Conservation (phyloP, 106 monocot species). For the Allium fistulosum region DNA sequence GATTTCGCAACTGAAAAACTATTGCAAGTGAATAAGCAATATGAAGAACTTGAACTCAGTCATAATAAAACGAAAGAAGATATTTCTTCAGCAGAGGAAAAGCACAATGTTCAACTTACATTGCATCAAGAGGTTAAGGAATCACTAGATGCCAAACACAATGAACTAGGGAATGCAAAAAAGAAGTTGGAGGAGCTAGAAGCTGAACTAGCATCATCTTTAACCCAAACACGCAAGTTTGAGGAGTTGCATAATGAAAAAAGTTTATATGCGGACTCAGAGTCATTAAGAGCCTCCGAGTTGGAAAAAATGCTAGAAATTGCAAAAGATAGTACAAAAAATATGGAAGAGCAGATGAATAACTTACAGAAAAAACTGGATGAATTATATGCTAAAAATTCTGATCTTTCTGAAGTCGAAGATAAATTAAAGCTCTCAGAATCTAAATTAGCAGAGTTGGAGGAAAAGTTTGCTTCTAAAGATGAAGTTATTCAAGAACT, state of each 20-base stretch:
- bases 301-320: slow-evolving; percentile 40
- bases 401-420: slow-evolving; percentile 38
- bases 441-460: slow-evolving; percentile 47
- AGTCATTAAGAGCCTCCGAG: slow-evolving; percentile 44
- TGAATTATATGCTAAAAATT: slow-evolving; percentile 24
- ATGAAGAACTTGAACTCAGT: slow-evolving; percentile 39
- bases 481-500: slow-evolving; percentile 41
- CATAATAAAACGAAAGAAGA: slow-evolving; percentile 37
- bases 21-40: slow-evolving; percentile 44
- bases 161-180: slow-evolving; percentile 37
- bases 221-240: slow-evolving; percentile 25
- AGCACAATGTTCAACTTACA: slow-evolving; percentile 36
- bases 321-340: slow-evolving; percentile 31
- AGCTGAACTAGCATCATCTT: slow-evolving; percentile 21
- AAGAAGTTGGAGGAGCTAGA: slow-evolving; percentile 50
- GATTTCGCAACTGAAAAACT: slow-evolving; percentile 37
- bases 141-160: slow-evolving; percentile 26
- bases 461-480: slow-evolving; percentile 40
- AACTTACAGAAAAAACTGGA: slow-evolving; percentile 42
- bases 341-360: slow-evolving; percentile 39
- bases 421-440: slow-evolving; percentile 55
- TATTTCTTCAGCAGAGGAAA: slow-evolving; percentile 28
- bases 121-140: slow-evolving; percentile 50
- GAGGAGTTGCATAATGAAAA: slow-evolving; percentile 32
- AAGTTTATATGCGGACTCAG: slow-evolving; percentile 31